Conservation (phyloP, 1,284 basidiomycete genomes). For the Cronartium ribicola region DNA sequence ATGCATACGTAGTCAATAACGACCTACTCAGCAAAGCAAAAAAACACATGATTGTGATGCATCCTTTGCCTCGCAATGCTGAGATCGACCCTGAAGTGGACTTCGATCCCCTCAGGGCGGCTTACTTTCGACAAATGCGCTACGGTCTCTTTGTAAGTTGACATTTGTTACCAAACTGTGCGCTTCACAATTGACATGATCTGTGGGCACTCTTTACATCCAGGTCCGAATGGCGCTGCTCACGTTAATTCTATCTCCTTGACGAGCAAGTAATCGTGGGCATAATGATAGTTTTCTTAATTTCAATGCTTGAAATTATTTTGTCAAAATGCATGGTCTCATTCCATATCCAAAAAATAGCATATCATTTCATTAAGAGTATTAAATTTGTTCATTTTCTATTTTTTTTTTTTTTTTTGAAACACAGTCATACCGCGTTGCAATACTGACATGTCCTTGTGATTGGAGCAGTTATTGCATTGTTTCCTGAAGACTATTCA, state of each 20-base stretch:
- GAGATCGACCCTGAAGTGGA: slow-evolving; percentile 99
- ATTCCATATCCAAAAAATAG: background rate
- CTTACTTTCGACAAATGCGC: slow-evolving; percentile 98
- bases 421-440: too few species aligned
- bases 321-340: background rate
- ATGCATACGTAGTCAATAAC: slow-evolving; percentile 89
- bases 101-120: slow-evolving; percentile 87
- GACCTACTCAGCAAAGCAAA: slow-evolving; percentile 85
- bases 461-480: too few species aligned
- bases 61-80: slow-evolving; percentile 88
- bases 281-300: too few species aligned
- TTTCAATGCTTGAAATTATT: too few species aligned
- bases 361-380: background rate
- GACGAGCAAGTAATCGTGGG: background rate
- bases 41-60: slow-evolving; percentile 96
- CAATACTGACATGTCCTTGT: too few species aligned
- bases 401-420: too few species aligned
- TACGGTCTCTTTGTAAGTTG: slow-evolving; percentile 85
- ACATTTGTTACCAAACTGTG: background rate
- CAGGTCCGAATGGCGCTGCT: slow-evolving; percentile 42
- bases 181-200: too few species aligned
- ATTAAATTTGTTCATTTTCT: background rate
- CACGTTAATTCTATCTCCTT: slow-evolving; percentile 32
- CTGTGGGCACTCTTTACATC: background rate
- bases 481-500: too few species aligned